phyloP scores from a whole-genome alignment of 176 grass and related monocot genomes.

The Luzula sylvatica region DNA sequence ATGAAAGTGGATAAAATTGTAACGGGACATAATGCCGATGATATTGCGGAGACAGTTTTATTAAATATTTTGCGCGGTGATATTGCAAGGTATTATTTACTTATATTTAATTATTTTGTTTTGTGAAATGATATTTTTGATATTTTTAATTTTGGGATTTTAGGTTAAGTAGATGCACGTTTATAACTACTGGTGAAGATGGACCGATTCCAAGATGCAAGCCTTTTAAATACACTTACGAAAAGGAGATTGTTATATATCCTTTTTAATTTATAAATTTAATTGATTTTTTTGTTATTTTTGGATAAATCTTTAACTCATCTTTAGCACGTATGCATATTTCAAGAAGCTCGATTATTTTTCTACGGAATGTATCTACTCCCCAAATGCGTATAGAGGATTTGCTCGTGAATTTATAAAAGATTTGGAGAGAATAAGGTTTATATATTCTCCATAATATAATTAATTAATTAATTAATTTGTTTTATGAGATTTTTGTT shows the following conservation, averaged over 20 bases:
- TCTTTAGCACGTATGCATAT: constrained; percentile 66
- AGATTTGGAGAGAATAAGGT: constrained; percentile 93
- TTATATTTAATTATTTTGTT: constrained; percentile 1
- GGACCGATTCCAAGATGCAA: constrained; percentile 99
- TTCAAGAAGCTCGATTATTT: constrained; percentile 99
- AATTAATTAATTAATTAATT: neutral
- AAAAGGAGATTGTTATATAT: constrained; percentile 99
- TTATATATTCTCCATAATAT: constrained; percentile 1
- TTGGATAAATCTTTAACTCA: constrained; percentile 49
- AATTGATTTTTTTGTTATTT: constrained; percentile 7
- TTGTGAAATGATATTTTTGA: constrained; percentile 11
- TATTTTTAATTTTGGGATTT: constrained; percentile 15
- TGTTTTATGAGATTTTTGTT: too few relatives aligned
- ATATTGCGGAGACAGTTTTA: constrained; percentile 94
- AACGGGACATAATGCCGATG: constrained; percentile 96
- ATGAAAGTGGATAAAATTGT: constrained; percentile 89
- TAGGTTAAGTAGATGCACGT: constrained; percentile 96
- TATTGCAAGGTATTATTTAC: constrained; percentile 65
- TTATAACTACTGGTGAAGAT: constrained; percentile 96
- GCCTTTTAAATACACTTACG: constrained; percentile 95
- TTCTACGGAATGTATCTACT: constrained; percentile 98
- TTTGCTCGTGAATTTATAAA: constrained; percentile 98
- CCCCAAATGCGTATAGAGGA: constrained; percentile 89
- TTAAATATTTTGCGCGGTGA: constrained; percentile 97
- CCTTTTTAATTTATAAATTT: constrained; percentile 34